Evolutionary conservation across 1,139 yeast genomes (phyloP).

Genomic region (Taphrina confusa): DNA sequence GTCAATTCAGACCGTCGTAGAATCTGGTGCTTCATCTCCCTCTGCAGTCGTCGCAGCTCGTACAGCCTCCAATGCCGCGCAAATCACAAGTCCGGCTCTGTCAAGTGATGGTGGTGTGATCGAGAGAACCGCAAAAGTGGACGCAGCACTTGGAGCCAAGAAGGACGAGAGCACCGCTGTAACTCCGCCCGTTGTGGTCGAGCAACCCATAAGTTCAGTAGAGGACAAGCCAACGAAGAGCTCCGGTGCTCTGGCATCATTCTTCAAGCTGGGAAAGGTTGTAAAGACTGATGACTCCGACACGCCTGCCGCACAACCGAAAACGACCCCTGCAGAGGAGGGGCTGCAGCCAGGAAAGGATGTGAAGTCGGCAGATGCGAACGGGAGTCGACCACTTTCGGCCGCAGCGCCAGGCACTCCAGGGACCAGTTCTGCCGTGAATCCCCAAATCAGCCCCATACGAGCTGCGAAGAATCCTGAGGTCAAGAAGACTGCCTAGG

Average conservation of each 20-base stretch:
- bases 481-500: too few relatives aligned
- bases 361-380: too few relatives aligned
- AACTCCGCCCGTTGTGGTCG: not conserved
- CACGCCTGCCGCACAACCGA: not conserved
- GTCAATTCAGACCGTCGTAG: not conserved
- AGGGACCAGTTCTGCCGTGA: not conserved
- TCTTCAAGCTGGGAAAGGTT: not conserved
- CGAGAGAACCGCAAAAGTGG: not conserved
- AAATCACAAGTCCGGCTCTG: not conserved
- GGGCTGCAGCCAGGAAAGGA: not conserved
- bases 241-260: too few relatives aligned
- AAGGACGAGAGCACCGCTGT: not conserved
- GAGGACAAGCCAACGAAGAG: too few relatives aligned
- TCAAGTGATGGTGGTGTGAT: not conserved
- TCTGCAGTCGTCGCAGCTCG: conserved; percentile 5
- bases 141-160: not conserved
- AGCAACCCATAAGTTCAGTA: not conserved
- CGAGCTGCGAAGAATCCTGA: conserved; percentile 1
- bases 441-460: conserved; percentile 12
- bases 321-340: not conserved
- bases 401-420: conserved; percentile 11
- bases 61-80: not conserved
- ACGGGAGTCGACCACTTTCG: conserved; percentile 5
- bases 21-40: not conserved
- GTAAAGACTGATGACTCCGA: not conserved